Conservation (phyloP, 768 basidiomycete species). For the Pleurotus ostreatus region DNA sequence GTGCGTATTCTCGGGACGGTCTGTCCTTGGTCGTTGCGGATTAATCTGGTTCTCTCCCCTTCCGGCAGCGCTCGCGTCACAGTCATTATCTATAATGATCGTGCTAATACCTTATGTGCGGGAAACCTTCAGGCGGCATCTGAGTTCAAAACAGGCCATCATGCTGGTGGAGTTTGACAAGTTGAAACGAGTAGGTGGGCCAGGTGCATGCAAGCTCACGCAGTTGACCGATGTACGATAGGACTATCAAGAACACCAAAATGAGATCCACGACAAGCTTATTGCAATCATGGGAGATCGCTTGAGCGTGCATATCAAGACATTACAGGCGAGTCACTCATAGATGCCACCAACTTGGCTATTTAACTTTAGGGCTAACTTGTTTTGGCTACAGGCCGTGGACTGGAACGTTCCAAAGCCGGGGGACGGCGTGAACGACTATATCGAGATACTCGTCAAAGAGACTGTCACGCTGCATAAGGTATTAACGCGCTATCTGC, state of each 20-base stretch:
- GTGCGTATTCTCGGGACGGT: constrained; percentile 34
- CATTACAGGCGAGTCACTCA: constrained; percentile 58
- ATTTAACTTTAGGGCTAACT: background rate
- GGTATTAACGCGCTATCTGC: constrained; percentile 87
- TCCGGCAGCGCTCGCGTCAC: constrained; percentile 77
- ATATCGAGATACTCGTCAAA: constrained; percentile 90
- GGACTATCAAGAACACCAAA: constrained; percentile 99
- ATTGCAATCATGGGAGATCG: constrained; percentile 98
- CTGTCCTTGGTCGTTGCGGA: constrained; percentile 5
- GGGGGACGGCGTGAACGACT: constrained; percentile 70
- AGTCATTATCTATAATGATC: constrained; percentile 91
- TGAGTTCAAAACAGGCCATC: constrained; percentile 91
- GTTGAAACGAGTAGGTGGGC: constrained; percentile 78
- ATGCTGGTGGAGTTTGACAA: constrained; percentile 99
- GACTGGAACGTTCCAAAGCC: constrained; percentile 71
- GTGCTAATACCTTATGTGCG: constrained; percentile 94
- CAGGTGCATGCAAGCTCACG: background rate
- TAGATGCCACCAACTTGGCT: constrained; percentile 8
- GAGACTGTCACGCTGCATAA: constrained; percentile 96
- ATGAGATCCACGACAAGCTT: constrained; percentile 96
- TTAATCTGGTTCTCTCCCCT: background rate
- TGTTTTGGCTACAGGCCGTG: constrained; percentile 46
- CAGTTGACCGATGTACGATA: constrained; percentile 22
- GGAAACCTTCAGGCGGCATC: constrained; percentile 90
- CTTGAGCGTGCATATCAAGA: constrained; percentile 77